A percentile compares a stretch with the other conserved stretches of the same genome.
Evolutionary conservation across 1,284 basidiomycete species (phyloP).

Genomic region (Tetrapyrgos nigripes): DNA sequence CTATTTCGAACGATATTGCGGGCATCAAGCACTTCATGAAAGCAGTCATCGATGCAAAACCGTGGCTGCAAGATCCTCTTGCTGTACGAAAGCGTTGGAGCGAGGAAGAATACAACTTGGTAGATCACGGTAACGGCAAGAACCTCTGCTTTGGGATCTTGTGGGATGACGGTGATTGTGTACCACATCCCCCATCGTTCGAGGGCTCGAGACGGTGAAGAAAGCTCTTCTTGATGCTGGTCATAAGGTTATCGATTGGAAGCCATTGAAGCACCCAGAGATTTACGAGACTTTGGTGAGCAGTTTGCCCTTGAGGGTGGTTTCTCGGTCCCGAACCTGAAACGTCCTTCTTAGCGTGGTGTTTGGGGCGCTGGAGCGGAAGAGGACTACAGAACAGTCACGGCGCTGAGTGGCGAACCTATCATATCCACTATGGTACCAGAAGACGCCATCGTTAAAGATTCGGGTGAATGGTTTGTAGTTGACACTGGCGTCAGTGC

Average conservation of each 20-base stretch:
- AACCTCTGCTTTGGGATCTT: constrained; percentile 60
- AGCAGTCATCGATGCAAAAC: constrained; percentile 62
- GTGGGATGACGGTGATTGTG: constrained; percentile 62
- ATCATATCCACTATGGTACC: constrained; percentile 54
- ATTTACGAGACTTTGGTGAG: constrained; percentile 41
- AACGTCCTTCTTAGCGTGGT: constrained; percentile 33
- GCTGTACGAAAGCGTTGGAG: constrained; percentile 71
- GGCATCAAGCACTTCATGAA: constrained; percentile 73
- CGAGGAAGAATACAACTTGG: constrained; percentile 60
- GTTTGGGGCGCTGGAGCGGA: constrained; percentile 50
- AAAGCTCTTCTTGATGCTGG: constrained; percentile 68
- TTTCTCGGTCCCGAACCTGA: constrained; percentile 1
- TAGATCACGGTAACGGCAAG: constrained; percentile 51
- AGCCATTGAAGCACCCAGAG: constrained; percentile 49
- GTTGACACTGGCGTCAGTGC: constrained; percentile 38
- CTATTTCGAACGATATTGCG: constrained; percentile 65
- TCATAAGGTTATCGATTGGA: constrained; percentile 64
- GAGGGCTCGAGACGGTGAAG: constrained; percentile 67
- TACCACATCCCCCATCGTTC: constrained; percentile 77
- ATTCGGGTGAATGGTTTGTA: constrained; percentile 24
- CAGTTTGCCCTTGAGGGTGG: constrained; percentile 20
- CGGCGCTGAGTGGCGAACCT: constrained; percentile 54
- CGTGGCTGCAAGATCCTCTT: constrained; percentile 74
- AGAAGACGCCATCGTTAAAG: constrained; percentile 30
- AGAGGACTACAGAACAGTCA: constrained; percentile 50